Evolutionary conservation across 805 yeast genomes (phyloP), one percentile per base, ranked within the genome.

Genomic region (Phaffomyces opuntiae): DNA sequence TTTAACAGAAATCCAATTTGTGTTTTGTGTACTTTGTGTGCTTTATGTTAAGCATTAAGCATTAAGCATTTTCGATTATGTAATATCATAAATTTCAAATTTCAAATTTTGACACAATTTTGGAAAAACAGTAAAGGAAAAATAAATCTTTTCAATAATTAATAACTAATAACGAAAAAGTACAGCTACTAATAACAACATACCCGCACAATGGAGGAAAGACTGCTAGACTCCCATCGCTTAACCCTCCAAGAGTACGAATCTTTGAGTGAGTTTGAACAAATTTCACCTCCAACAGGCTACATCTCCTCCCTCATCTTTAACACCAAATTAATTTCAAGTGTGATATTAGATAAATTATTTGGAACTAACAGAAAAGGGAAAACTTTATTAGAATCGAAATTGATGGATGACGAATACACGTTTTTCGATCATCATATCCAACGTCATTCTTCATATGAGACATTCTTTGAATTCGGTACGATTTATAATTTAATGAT

Each of bases 241-340:
- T 5, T 29, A 3, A 43, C 55, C 3, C 16, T 55, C 12, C 53
- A 49, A 13, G 48, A 46, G 31, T 56, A 56, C 43, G 42, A 40
- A 17, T 43, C 44, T 21, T 49, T 57, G 0, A 48, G 60, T 0
- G 27, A 34, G 11, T 55, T 53, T 36, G 60, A 56, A 37, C 53
- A 52, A 25, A 12, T 44, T 25, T 25, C 24, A 1, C 1, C 36
- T 13, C 45, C 47, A 7, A 34, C 21, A 1, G 31, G 37, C 2
- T 27, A 33, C 9, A 7, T 39, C 13, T 26, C 34, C 11, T 39
- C 36, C 7, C 11, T 45, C 0, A 1, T 27, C 1, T 43, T 38
- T 31, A 45, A 39, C 3, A 2, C 46, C 6, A 40, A 35, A 29
- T 39, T 46, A 5, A 32, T 50, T 24, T 7, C 14, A 29, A 29